Evolutionary conservation across 2,329 filamentous ascomycete species (phyloP).

Genomic region (Talaromyces sp.): DNA sequence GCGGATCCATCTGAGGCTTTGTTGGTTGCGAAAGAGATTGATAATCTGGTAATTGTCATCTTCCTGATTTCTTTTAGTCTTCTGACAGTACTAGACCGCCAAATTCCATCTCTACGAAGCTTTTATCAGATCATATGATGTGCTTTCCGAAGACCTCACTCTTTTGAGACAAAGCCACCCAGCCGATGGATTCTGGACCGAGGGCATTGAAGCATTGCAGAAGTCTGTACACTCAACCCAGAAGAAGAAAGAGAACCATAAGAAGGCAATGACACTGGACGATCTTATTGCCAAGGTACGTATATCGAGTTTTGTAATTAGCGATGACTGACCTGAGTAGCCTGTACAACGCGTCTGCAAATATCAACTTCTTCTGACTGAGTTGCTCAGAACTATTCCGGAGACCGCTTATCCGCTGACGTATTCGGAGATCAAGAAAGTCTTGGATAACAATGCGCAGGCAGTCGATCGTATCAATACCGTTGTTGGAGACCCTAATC

Average conservation of each 20-base stretch:
- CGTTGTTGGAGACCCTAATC: slow-evolving; percentile 73
- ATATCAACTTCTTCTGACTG: slow-evolving; percentile 82
- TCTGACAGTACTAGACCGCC: slow-evolving; percentile 61
- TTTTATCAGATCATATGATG: slow-evolving; percentile 85
- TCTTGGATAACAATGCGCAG: slow-evolving; percentile 69
- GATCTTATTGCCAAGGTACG: slow-evolving; percentile 87
- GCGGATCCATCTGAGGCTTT: slow-evolving; percentile 56
- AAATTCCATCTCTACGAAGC: slow-evolving; percentile 87
- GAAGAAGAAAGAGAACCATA: slow-evolving; percentile 60
- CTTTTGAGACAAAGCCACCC: slow-evolving; percentile 66
- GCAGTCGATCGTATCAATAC: slow-evolving; percentile 78
- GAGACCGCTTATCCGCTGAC: slow-evolving; percentile 81
- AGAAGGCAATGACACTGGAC: slow-evolving; percentile 75
- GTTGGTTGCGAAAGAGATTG: slow-evolving; percentile 56
- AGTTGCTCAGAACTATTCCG: slow-evolving; percentile 79
- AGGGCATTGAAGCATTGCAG: slow-evolving; percentile 79
- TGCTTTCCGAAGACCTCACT: slow-evolving; percentile 75
- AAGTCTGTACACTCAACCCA: slow-evolving; percentile 71
- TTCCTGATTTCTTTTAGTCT: slow-evolving; percentile 39
- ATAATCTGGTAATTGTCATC: slow-evolving; percentile 46
- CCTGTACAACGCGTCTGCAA: slow-evolving; percentile 90
- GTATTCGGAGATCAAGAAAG: slow-evolving; percentile 74
- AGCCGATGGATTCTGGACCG: slow-evolving; percentile 77
- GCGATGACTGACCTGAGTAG: slow-evolving; percentile 45
- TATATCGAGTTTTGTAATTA: background rate